Evolutionary conservation across 192 early-diverging fungal genomes (phyloP).

Genomic region (Backusella parvicylindrica): DNA sequence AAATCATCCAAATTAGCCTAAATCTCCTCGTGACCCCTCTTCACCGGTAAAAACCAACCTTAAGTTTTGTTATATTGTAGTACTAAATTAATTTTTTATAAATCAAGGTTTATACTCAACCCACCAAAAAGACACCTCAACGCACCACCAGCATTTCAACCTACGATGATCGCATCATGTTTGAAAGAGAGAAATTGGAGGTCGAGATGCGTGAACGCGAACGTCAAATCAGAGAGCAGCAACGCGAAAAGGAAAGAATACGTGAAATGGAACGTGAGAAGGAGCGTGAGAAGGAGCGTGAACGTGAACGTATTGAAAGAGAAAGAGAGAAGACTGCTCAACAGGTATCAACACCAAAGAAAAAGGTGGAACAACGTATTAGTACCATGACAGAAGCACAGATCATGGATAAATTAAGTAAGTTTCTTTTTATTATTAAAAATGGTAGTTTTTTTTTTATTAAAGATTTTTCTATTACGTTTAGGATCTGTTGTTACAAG

Average conservation of each 20-base stretch:
- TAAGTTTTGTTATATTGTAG: not conserved
- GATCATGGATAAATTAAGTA: conserved; percentile 89
- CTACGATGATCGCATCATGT: conserved; percentile 16
- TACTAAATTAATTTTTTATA: not conserved
- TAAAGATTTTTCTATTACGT: too few relatives aligned
- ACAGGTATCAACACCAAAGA: conserved; percentile 42
- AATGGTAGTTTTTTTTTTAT: not conserved
- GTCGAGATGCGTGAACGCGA: conserved; percentile 15
- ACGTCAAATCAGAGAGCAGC: conserved; percentile 11
- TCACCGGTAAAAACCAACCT: not conserved
- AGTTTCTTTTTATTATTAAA: conserved; percentile 8
- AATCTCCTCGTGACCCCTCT: not conserved
- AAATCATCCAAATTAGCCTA: not conserved
- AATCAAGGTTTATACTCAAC: not conserved
- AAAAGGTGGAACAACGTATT: conserved; percentile 77
- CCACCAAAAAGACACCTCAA: not conserved
- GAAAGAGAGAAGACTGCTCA: conserved; percentile 30
- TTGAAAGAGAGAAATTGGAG: conserved; percentile 12
- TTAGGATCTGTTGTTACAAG: conserved; percentile 85
- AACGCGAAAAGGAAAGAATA: conserved; percentile 3
- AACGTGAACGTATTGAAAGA: conserved; percentile 15
- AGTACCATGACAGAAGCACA: conserved; percentile 93
- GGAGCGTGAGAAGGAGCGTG: conserved; percentile 27
- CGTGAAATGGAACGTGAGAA: conserved; percentile 16
- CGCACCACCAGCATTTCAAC: conserved; percentile 8